A percentile compares a stretch with the other conserved stretches of the same genome.
Evolutionary conservation across 129 eudicot genomes (phyloP).

Genomic region (Artemisia argyi): DNA sequence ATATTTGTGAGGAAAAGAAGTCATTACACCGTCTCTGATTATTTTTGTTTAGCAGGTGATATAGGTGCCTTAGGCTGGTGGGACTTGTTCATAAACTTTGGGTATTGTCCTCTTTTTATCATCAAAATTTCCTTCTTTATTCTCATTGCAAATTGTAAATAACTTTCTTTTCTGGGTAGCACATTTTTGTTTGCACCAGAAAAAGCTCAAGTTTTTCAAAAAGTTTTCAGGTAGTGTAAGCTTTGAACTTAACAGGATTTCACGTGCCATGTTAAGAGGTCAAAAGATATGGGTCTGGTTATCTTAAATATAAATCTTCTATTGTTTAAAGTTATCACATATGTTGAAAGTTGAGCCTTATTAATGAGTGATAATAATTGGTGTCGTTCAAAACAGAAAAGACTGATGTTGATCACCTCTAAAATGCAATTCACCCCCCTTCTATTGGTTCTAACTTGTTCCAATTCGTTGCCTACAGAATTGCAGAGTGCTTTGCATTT

Average conservation of each 20-base stretch:
- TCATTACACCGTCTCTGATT: slow-evolving; percentile 16
- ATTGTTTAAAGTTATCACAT: no score
- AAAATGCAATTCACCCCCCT: neutral
- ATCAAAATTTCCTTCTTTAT: neutral
- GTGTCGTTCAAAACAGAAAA: neutral
- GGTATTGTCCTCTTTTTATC: slow-evolving; percentile 42
- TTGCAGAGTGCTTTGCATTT: slow-evolving; percentile 93
- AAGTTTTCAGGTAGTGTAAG: neutral
- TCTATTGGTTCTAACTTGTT: slow-evolving; percentile 14
- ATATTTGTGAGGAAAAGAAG: slow-evolving; percentile 3
- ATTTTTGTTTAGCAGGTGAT: slow-evolving; percentile 64
- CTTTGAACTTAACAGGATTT: neutral
- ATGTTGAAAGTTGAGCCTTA: slow-evolving; percentile 3
- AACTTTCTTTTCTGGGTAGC: neutral
- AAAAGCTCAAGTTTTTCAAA: neutral
- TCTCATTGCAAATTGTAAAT: neutral
- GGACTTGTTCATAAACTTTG: slow-evolving; percentile 88
- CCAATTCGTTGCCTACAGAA: slow-evolving; percentile 43
- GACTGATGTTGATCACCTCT: slow-evolving; percentile 5
- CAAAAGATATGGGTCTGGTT: no score
- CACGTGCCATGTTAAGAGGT: no score
- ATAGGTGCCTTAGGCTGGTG: slow-evolving; percentile 88
- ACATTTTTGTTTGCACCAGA: slow-evolving; percentile 7
- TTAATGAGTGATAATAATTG: neutral
- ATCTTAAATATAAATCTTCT: neutral